A percentile compares a stretch with the other conserved stretches of the same genome.
Conservation (phyloP, 2,329 filamentous ascomycete genomes). For the Rutstroemia sydowiana region DNA sequence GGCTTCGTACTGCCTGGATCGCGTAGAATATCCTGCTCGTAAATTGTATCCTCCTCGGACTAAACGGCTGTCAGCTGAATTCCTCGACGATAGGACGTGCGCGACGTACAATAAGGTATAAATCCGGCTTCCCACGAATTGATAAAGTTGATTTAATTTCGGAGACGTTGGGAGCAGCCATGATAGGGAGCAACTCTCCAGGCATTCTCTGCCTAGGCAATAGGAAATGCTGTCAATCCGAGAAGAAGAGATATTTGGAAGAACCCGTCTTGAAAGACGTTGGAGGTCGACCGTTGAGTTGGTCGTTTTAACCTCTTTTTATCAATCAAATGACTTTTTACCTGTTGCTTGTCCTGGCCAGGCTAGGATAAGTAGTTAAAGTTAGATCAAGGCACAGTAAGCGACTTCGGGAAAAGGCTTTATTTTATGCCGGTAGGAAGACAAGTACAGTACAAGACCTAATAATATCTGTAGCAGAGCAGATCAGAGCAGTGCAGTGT, state of each 20-base stretch:
- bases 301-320: constrained; percentile 7
- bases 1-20: constrained; percentile 81
- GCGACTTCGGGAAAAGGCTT: constrained; percentile 1
- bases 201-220: constrained; percentile 28
- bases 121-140: constrained; percentile 28
- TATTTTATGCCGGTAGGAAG: constrained; percentile 1
- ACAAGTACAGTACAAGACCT: background rate
- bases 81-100: background rate
- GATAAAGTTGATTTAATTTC: constrained; percentile 9
- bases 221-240: constrained; percentile 21
- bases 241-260: constrained; percentile 11
- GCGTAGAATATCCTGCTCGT: constrained; percentile 91
- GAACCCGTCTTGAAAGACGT: constrained; percentile 9
- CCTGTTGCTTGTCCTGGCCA: background rate
- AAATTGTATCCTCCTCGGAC: constrained; percentile 83
- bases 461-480: background rate
- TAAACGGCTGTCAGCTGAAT: constrained; percentile 34
- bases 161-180: constrained; percentile 28
- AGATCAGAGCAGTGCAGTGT: no score
- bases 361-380: no score
- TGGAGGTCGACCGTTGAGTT: constrained; percentile 1
- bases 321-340: constrained; percentile 7
- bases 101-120: constrained; percentile 31
- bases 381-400: no score
- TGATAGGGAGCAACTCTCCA: constrained; percentile 31